phyloP scores from a whole-genome alignment of 371 early-diverging fungal genomes.

The Mortierella sp. region DNA sequence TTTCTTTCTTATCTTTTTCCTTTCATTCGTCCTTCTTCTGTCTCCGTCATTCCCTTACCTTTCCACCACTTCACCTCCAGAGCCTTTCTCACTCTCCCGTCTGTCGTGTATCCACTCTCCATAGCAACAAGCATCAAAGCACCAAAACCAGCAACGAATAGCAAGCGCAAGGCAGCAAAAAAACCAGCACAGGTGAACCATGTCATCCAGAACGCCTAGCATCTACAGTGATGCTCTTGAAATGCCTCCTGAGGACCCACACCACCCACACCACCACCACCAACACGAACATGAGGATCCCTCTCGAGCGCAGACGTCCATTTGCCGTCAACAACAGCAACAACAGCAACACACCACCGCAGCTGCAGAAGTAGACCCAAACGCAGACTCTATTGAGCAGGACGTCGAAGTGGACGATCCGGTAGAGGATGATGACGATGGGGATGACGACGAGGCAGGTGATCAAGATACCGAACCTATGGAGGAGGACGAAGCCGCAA shows the following conservation, averaged over 20 bases:
- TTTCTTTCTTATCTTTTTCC: neutral
- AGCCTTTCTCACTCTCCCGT: neutral
- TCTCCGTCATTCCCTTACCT: neutral
- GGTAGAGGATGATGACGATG: neutral
- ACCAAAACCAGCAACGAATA: neutral
- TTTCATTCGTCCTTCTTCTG: neutral
- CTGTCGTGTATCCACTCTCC: neutral
- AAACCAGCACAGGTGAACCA: neutral
- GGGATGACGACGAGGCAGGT: neutral
- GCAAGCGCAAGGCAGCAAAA: neutral
- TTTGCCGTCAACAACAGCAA: neutral
- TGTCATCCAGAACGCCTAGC: slow-evolving; percentile 36
- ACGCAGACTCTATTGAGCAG: slow-evolving; percentile 12
- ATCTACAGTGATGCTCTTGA: slow-evolving; percentile 48
- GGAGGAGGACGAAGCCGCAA: neutral
- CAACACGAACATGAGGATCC: neutral
- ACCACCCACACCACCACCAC: too few species aligned
- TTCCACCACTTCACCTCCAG: too few species aligned
- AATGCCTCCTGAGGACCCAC: slow-evolving; percentile 19
- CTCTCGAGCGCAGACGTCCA: neutral
- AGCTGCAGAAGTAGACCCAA: neutral
- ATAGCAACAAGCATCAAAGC: neutral
- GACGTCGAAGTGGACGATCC: neutral
- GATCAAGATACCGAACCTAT: neutral
- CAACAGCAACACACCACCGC: neutral